These are phyloP conservation scores for Rhizopus delemar DNA, from an alignment of 371 early-diverging fungal genomes.

Conservation along the genomic window DNA sequence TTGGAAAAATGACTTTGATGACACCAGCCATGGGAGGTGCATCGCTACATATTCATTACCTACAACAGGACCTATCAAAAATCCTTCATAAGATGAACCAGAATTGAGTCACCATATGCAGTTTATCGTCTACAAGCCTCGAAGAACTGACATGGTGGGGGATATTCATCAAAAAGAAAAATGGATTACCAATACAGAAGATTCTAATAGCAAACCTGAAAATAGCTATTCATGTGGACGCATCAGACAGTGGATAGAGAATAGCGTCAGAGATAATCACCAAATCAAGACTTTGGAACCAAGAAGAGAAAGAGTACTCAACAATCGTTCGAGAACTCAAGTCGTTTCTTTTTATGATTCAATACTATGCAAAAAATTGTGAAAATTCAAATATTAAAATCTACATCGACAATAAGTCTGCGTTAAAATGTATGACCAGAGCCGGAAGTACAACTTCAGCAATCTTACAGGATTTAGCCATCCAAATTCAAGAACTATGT, in stretches of 20 bases:
- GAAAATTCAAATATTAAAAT: not conserved
- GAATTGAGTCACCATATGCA: no score
- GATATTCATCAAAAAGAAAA: not conserved
- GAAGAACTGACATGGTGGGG: conserved; percentile 5
- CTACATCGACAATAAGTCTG: conserved; percentile 3
- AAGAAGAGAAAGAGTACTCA: conserved; percentile 2
- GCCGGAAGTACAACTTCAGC: conserved; percentile 10
- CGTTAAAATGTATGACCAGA: conserved; percentile 5
- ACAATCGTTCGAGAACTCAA: conserved; percentile 12
- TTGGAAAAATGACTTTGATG: conserved; percentile 19
- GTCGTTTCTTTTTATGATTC: not conserved
- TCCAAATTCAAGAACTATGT: not conserved
- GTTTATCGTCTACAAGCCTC: conserved; percentile 15
- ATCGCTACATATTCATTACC: not conserved
- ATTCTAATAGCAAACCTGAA: not conserved
- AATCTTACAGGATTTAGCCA: not conserved
- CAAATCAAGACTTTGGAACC: conserved; percentile 11
- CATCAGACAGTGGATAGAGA: conserved; percentile 5
- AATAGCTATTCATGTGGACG: conserved; percentile 8
- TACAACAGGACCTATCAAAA: not conserved
- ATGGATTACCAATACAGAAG: conserved; percentile 13
- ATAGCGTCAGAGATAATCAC: not conserved
- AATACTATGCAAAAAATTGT: conserved; percentile 1
- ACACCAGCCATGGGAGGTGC: conserved; percentile 6
- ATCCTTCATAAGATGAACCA: not conserved